Base-by-base conservation (phyloP, 345 rosid species). In the Erucastrum elatum region DNA sequence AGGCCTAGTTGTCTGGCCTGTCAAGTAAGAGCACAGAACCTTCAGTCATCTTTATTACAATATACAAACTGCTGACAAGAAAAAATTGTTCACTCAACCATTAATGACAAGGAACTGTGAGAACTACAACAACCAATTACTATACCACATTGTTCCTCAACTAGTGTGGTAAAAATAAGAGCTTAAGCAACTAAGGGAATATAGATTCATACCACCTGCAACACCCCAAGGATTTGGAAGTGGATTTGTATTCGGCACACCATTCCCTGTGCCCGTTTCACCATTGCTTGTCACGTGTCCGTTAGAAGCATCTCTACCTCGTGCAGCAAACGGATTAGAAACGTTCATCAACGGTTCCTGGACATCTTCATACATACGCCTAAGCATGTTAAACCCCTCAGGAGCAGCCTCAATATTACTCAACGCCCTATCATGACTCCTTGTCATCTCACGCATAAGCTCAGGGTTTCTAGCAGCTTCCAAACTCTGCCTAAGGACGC, bases 371-470 rank as follows among this genome's bases (percentile, higher is more conserved):
- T 89, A 89, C 96, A 89, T 88, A 61, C 90, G 90, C 78, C 98
- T 86, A 35, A 89, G 90, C 91, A 88, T 88, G 82, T 88, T 91
- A 81, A 90, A 88, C 62, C 91, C 93, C 81, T 87, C 94, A 0
- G 94, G 96, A 44, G 88, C 82, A 76, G 94, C 84, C 80, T 89
- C 89, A 62, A 87, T 89, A 55, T 93, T 89, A 77, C 97, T 91
- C 92, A 87, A 87, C 30, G 92, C 94, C 70, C 92, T 85, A 78
- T 87, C 92, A 2, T 90, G 85, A 82, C 88, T 89, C 34, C 92
- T 84, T 89, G 85, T 88, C 96, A 90, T 87, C 84, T 93, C 97
- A 55, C 93, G 90, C 93, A 93, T 93, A 41, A 91, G 92, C 81
- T 90, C 98, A 3, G 93, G 93, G 59, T 88, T 91, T 81, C 93